Base-by-base conservation (phyloP, 2,329 filamentous ascomycete species). In the Fusarium succisae region DNA sequence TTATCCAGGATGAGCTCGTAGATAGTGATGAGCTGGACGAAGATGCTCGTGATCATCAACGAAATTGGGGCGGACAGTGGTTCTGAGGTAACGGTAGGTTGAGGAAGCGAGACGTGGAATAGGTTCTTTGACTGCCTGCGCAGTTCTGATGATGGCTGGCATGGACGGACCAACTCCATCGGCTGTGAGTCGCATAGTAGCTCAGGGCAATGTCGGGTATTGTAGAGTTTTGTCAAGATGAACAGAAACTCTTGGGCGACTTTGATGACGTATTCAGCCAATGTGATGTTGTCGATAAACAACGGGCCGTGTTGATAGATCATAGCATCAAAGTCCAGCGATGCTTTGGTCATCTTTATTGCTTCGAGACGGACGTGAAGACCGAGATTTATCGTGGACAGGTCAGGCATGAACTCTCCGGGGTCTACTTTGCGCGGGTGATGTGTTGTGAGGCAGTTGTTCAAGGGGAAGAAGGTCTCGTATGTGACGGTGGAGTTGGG, bases 171-270 rank as follows among this genome's bases (percentile, higher is more conserved):
- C 0, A 55, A 28, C 15, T 41, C 20, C 20, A 41, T n/a, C 8
- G 51, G 51, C 3, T 30, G 11, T 5, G 24, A 55, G 2, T 55
- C 51, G 4, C 4, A 0, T 1, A 59, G 0, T 0, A 59, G 44
- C 2, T 38, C 32, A 17, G 18, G 24, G 5, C 24, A 38, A 6
- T 38, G 10, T 1, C 30, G 32, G 0, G 9, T 59, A 0, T 37
- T 39, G 32, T 45, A 37, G 1, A 63, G 32, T 3, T 14, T 39
- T 1, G 13, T 41, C 5, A 63, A 24, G 4, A 60, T 12, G 3
- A 17, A 45, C 1, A 64, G 8, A 1, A 62, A 32, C 5, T 28
- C 11, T 14, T 41, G 28, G 0, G 61, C 47, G 0, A 39, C 26
- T 32, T 22, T 37, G 15, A 61, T 11, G 5, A 37, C 3, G 5